A percentile compares a stretch with the other conserved stretches of the same genome.
phyloP scores from a whole-genome alignment of 257 asterid genomes.

The Apocynum venetum region DNA sequence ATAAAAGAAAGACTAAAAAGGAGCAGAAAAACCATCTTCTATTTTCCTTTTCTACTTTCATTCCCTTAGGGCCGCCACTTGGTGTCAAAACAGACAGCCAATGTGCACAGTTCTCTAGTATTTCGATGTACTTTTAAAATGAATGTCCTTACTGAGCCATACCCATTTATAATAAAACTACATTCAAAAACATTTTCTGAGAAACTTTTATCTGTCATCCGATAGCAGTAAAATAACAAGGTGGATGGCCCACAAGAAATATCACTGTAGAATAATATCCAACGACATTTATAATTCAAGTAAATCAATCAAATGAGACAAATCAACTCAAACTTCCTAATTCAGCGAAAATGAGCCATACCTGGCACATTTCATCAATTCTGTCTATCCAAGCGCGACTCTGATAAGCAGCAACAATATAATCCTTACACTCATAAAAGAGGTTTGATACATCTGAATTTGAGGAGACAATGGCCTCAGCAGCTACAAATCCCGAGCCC shows the following conservation, averaged over 20 bases:
- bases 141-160: not conserved
- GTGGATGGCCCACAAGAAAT: not conserved
- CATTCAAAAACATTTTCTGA: not conserved
- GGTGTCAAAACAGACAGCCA: not conserved
- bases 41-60: not conserved
- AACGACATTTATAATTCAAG: not conserved
- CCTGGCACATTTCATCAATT: conserved; percentile 93
- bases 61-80: not conserved
- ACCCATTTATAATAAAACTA: not conserved
- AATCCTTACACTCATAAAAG: conserved; percentile 76
- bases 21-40: conserved; percentile 8
- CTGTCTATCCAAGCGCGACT: conserved; percentile 62
- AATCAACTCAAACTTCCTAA: not conserved
- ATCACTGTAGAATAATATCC: not conserved
- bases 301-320: not conserved
- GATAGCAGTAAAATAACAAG: not conserved
- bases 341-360: conserved; percentile 24
- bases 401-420: conserved; percentile 57
- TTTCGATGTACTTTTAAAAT: not conserved
- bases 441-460: conserved; percentile 52
- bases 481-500: conserved; percentile 75
- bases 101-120: not conserved
- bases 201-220: not conserved
- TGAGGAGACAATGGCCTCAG: conserved; percentile 65
- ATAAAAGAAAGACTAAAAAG: not conserved